Percentiles rank a stretch among this genome's conserved stretches.
Conservation (phyloP, 495 filamentous ascomycete species). For the Aspergillus nidulans region DNA sequence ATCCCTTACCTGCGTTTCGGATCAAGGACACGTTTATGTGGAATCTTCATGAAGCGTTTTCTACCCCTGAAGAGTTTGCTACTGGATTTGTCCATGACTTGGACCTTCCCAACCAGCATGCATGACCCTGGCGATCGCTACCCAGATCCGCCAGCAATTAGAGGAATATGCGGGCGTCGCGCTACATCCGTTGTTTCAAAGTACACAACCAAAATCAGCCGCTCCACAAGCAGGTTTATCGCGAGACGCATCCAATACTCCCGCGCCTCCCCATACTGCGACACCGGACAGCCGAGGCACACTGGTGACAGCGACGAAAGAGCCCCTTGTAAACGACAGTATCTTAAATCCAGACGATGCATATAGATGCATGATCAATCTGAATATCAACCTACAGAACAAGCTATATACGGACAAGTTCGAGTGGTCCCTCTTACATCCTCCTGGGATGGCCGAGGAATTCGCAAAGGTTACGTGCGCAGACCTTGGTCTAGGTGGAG, state of each 20-base stretch:
- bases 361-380: constrained; percentile 82
- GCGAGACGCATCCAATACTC: constrained; percentile 51
- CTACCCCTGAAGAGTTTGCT: constrained; percentile 94
- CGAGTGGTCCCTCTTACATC: constrained; percentile 95
- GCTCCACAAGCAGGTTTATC: constrained; percentile 35
- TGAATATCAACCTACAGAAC: constrained; percentile 91
- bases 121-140: constrained; percentile 76
- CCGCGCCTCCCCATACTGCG: constrained; percentile 38
- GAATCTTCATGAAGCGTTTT: constrained; percentile 93
- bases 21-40: constrained; percentile 93
- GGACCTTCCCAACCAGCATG: constrained; percentile 72
- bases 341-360: constrained; percentile 82
- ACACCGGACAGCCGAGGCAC: constrained; percentile 46
- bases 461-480: constrained; percentile 91
- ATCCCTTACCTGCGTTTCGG: constrained; percentile 73
- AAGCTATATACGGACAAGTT: constrained; percentile 95
- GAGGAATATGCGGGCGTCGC: constrained; percentile 96
- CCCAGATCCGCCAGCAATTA: constrained; percentile 88
- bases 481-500: constrained; percentile 80
- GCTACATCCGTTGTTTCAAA: constrained; percentile 84
- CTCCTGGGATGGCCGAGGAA: constrained; percentile 82
- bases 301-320: constrained; percentile 38
- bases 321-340: constrained; percentile 45
- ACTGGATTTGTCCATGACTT: constrained; percentile 86
- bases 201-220: constrained; percentile 39